phyloP scores from a whole-genome alignment of 257 asterid species.

The Craterostigma plantagineum region DNA sequence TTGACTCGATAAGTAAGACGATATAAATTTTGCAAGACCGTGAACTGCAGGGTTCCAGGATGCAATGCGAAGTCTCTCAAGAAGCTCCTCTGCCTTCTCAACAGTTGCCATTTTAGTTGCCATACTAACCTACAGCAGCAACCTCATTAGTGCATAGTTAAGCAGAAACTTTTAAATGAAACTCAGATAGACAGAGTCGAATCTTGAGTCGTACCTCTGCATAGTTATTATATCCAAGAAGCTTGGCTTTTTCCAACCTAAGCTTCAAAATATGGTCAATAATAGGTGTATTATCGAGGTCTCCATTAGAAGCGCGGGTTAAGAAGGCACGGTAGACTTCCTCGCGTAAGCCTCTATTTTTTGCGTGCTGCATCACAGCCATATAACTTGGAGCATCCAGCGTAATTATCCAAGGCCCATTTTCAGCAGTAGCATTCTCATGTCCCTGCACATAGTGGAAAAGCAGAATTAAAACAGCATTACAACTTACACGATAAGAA shows the following conservation, averaged over 20 bases:
- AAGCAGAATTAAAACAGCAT: slow-evolving; percentile 5
- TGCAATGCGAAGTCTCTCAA: slow-evolving; percentile 72
- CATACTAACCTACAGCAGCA: slow-evolving; percentile 69
- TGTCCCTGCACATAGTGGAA: slow-evolving; percentile 48
- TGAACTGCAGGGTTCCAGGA: slow-evolving; percentile 89
- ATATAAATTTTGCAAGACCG: slow-evolving; percentile 12
- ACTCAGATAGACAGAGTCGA: slow-evolving; percentile 1
- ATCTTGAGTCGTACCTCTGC: slow-evolving; percentile 57
- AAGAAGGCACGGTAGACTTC: slow-evolving; percentile 85
- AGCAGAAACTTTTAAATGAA: slow-evolving; percentile 7
- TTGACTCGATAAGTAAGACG: background rate
- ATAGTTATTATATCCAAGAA: slow-evolving; percentile 82
- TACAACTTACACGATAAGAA: slow-evolving; percentile 6
- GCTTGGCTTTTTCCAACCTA: slow-evolving; percentile 84
- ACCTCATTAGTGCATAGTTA: slow-evolving; percentile 7
- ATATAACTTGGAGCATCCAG: slow-evolving; percentile 83
- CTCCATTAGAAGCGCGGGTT: slow-evolving; percentile 89
- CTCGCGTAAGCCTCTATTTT: slow-evolving; percentile 74
- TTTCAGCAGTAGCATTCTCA: slow-evolving; percentile 81
- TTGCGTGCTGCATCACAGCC: slow-evolving; percentile 88
- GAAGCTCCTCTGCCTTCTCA: slow-evolving; percentile 76
- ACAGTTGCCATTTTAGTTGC: slow-evolving; percentile 93
- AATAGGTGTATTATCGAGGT: slow-evolving; percentile 61
- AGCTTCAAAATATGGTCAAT: slow-evolving; percentile 82
- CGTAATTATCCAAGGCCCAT: slow-evolving; percentile 91